Evolutionary conservation across 2,329 filamentous ascomycete species (phyloP).

Genomic region (Tetracladium maxilliforme): DNA sequence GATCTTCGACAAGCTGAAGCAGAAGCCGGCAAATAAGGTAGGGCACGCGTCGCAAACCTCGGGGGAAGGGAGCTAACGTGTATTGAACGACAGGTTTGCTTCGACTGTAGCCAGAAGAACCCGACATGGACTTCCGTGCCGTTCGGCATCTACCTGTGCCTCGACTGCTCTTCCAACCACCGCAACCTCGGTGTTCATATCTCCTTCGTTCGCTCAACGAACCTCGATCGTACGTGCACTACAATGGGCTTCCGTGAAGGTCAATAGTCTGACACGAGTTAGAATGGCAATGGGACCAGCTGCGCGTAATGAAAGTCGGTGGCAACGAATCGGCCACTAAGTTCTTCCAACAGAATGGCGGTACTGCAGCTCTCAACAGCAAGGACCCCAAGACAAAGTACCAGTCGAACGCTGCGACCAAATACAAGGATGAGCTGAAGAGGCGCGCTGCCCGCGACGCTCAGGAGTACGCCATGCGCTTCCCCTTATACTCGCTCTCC

Average conservation of each 20-base stretch:
- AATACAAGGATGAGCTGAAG: slow-evolving; percentile 96
- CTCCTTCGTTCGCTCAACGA: slow-evolving; percentile 95
- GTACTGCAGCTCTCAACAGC: slow-evolving; percentile 83
- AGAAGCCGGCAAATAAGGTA: slow-evolving; percentile 90
- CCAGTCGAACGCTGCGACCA: slow-evolving; percentile 78
- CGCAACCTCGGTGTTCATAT: slow-evolving; percentile 97
- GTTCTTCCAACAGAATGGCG: slow-evolving; percentile 94
- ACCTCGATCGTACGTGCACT: slow-evolving; percentile 76
- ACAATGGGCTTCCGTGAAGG: slow-evolving; percentile 2
- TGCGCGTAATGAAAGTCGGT: slow-evolving; percentile 94
- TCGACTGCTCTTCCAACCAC: slow-evolving; percentile 95
- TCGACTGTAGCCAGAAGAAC: slow-evolving; percentile 95
- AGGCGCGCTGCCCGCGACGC: slow-evolving; percentile 71
- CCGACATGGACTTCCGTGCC: slow-evolving; percentile 97
- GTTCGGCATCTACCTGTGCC: slow-evolving; percentile 92
- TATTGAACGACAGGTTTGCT: slow-evolving; percentile 59
- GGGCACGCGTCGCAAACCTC: slow-evolving; percentile 7
- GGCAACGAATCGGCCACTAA: slow-evolving; percentile 97
- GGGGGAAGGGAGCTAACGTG: slow-evolving; percentile 3
- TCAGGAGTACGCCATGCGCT: slow-evolving; percentile 49
- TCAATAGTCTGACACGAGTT: slow-evolving; percentile 10
- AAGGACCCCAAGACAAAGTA: slow-evolving; percentile 98
- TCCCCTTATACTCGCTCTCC: slow-evolving; percentile 3
- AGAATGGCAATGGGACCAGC: slow-evolving; percentile 99
- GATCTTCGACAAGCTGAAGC: slow-evolving; percentile 95